These are phyloP conservation scores for Aspergillus tanneri DNA, from an alignment of 2,329 filamentous ascomycete genomes.

Conservation along the genomic window DNA sequence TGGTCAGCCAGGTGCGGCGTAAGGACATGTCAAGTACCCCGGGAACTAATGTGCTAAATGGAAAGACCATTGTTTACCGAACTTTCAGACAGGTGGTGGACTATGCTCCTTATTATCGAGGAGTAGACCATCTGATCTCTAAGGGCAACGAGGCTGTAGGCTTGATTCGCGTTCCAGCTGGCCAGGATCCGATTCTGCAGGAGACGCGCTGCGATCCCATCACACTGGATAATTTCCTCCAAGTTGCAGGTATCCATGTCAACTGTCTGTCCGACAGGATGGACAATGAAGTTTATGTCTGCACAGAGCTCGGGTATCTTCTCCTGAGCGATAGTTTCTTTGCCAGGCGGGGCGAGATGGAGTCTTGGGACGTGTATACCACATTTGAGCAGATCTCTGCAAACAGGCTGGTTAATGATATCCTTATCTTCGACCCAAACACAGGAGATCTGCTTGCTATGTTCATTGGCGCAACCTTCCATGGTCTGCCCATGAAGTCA, in stretches of 20 bases:
- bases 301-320: slow-evolving; percentile 10
- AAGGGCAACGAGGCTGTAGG: slow-evolving; percentile 18
- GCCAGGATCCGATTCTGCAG: slow-evolving; percentile 16
- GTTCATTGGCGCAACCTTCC: background rate
- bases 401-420: background rate
- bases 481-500: background rate
- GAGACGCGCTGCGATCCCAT: too few relatives aligned
- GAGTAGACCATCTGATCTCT: background rate
- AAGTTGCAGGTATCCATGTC: slow-evolving; percentile 33
- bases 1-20: too few relatives aligned
- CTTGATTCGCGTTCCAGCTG: slow-evolving; percentile 9
- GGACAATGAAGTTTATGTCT: slow-evolving; percentile 28
- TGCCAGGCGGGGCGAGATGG: too few relatives aligned
- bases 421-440: background rate
- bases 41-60: background rate
- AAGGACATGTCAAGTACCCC: too few relatives aligned
- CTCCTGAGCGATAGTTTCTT: background rate
- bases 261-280: slow-evolving; percentile 28
- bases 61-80: background rate
- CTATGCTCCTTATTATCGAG: background rate
- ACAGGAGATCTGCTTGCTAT: background rate
- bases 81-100: background rate
- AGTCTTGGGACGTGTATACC: too few relatives aligned
- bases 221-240: slow-evolving; percentile 30
- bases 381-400: background rate